Base-by-base conservation (phyloP, 2,329 filamentous ascomycete genomes). In the Ceratocystis cacaofunesta region DNA sequence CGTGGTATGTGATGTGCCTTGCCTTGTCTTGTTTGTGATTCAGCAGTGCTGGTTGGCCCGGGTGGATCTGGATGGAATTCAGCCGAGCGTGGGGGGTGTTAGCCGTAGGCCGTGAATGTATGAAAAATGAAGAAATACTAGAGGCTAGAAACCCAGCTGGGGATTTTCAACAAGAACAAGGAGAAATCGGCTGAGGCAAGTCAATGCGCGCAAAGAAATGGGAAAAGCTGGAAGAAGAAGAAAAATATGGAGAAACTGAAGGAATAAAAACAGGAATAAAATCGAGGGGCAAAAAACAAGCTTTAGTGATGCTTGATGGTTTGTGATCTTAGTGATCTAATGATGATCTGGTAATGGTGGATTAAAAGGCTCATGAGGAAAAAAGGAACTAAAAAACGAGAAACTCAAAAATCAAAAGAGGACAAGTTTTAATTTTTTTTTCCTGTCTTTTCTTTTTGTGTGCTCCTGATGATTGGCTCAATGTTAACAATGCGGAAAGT, bases 121-220 rank as follows among this genome's bases (percentile, higher is more conserved):
- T 43, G 62, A 57, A 30, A 48, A 25, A 62, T 55, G 43, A 58
- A 64, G n/a, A 52, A 30, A 61, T 61, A 62, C 19, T 15, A 41
- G 3, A 41, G 36, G 36, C 36, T 41, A 41, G 36, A 41, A 41
- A 41, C 36, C 36, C 30, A 55, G 57, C 36, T 12, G 63, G 28
- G 32, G 62, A 36, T 28, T 25, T 19, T 41, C 62, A 41, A 8
- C 30, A 62, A 41, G 12, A 41, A 41, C 36, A 41, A 41, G 36
- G 10, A 41, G 52, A 15, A n/a, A 15, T 5, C 52, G 52, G 4
- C 28, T 32, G n/a, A 32, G 12, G 15, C 22, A 15, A 28, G 52
- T 57, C 52, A 17, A 57, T 30, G 52, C 52, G 52, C 25, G 15
- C 22, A 30, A 8, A 6, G 25, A 15, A 25, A 55, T 30, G 52